Conservation (phyloP, 2,329 filamentous ascomycete genomes). For the Tolypocladium cylindrosporum region DNA sequence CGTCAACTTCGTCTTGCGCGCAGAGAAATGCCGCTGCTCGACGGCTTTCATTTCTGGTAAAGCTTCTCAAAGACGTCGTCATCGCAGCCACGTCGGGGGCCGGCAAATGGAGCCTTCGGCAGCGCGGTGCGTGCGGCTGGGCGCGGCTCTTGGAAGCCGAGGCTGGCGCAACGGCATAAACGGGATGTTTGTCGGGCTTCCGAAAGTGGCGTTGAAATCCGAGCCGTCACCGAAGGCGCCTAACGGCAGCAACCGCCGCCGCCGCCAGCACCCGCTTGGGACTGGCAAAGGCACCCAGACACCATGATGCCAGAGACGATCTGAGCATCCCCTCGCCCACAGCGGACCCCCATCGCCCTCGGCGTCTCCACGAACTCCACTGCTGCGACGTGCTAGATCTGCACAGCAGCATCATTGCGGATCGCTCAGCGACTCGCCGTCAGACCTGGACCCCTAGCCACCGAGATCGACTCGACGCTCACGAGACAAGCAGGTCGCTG, state of each 20-base stretch:
- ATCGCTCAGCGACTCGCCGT: not conserved
- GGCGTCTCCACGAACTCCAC: not conserved
- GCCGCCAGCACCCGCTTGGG: not conserved
- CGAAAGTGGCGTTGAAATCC: not conserved
- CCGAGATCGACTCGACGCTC: not conserved
- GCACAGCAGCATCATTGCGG: slow-evolving; percentile 7
- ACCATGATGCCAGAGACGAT: not conserved
- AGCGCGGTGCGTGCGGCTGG: not conserved
- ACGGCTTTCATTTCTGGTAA: not conserved
- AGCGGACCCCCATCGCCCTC: not conserved
- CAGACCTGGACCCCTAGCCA: not conserved
- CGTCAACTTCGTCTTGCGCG: not conserved
- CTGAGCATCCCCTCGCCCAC: too few species aligned
- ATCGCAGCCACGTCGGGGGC: not conserved
- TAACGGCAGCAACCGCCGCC: not conserved
- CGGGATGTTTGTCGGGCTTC: not conserved
- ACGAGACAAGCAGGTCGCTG: not conserved
- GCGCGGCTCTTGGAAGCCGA: not conserved
- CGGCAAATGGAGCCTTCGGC: not conserved
- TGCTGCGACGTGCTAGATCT: slow-evolving; percentile 1
- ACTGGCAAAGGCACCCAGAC: not conserved
- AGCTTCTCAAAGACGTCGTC: not conserved
- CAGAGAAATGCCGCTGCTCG: not conserved
- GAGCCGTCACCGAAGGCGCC: not conserved
- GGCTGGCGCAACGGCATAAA: not conserved